Evolutionary conservation across 2,329 filamentous ascomycete genomes (phyloP), one percentile per base, ranked within the genome.

Genomic region (Fusarium sp.): DNA sequence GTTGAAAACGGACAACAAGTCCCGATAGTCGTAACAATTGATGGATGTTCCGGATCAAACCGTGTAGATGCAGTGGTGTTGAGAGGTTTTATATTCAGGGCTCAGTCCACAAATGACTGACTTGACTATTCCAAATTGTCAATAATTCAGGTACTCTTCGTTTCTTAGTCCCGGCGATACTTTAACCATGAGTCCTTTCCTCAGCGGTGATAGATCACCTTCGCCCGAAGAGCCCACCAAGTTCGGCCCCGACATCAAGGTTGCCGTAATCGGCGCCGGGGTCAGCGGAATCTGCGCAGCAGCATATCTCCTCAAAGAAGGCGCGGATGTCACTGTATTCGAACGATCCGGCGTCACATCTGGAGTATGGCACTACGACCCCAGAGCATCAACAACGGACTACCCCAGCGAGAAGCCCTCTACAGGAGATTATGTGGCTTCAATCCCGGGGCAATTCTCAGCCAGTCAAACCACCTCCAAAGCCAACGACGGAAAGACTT

Each of bases 221-320:
- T 35, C 67, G 0, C 41, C 60, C 0, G 33, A 61, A 24, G 53
- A 38, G 7, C 4, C 58, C 1, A 18, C 18, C 33, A 62, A 51
- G 2, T 77, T 77, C 13, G 53, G 72, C 4, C 63, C 58, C 0
- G 61, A 50, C 0, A 71, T 59, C 33, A 71, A 63, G 48, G 82
- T 84, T 2, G 83, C 82, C 1, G 81, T 85, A 5, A 76, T 85
- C 41, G 83, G 83, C 8, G 81, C 83, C 10, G 83, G 83, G 4
- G 81, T 84, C 28, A 83, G 82, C 50, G 83, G 83, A 4, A 82
- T 84, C 7, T 79, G 75, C 13, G 72, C 82, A 0, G 82, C 83
- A 0, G 82, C 82, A 0, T 80, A 85, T 53, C 75, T 84, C 0
- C 68, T 83, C 1, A 78, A 76, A 26, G 74, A 82, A 28, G 81